Percentiles rank a stretch among this genome's conserved stretches.
Evolutionary conservation across 2,329 filamentous ascomycete genomes (phyloP).

Genomic region (Calonectria multiphialidica): DNA sequence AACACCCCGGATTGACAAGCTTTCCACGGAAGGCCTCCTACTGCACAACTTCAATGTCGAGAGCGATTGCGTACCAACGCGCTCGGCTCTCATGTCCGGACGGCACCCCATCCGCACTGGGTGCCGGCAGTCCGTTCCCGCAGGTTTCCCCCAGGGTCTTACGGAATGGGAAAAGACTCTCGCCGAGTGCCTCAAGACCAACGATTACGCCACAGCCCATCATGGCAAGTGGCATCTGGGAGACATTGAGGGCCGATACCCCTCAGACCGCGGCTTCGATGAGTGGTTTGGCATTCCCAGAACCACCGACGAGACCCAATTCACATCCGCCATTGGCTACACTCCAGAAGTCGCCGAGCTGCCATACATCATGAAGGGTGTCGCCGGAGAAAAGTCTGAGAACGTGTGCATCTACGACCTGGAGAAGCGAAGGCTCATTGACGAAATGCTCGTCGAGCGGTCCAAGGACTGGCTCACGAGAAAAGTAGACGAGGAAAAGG

Average conservation of each 20-base stretch:
- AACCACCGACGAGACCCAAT: conserved; percentile 52
- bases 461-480: conserved; percentile 48
- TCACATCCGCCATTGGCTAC: conserved; percentile 48
- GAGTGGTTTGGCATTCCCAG: conserved; percentile 53
- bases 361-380: conserved; percentile 50
- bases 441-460: conserved; percentile 47
- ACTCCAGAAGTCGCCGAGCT: conserved; percentile 48
- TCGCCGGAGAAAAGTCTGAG: conserved; percentile 41
- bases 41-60: conserved; percentile 54
- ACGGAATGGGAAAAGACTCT: conserved; percentile 48
- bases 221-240: conserved; percentile 53
- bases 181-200: conserved; percentile 44
- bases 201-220: conserved; percentile 46
- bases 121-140: conserved; percentile 49
- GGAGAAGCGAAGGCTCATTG: conserved; percentile 44
- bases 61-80: conserved; percentile 51
- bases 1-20: conserved; percentile 48
- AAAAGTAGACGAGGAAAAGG: conserved; percentile 36
- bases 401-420: conserved; percentile 49
- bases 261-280: conserved; percentile 51
- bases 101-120: conserved; percentile 51
- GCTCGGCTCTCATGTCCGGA: conserved; percentile 51
- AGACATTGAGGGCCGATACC: conserved; percentile 49
- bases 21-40: conserved; percentile 47
- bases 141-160: conserved; percentile 49